phyloP scores from a whole-genome alignment of 2,329 filamentous ascomycete species.

The Emmonsiellopsis sp. region DNA sequence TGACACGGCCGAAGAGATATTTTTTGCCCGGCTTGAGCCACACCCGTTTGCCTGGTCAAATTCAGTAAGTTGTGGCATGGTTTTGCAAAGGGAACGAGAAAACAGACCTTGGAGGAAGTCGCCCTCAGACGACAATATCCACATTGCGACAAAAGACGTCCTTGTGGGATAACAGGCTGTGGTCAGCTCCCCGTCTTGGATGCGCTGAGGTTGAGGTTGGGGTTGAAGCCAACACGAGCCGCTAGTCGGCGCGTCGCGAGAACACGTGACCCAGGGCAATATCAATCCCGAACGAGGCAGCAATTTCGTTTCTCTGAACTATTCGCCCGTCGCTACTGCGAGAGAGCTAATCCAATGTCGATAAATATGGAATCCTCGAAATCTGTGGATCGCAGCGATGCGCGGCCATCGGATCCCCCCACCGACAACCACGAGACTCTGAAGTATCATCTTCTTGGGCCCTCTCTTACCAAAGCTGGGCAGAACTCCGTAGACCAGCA shows the following conservation, averaged over 20 bases:
- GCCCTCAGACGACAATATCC: constrained; percentile 50
- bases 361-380: constrained; percentile 5
- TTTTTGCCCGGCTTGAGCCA: constrained; percentile 81
- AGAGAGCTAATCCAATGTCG: background rate
- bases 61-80: constrained; percentile 7
- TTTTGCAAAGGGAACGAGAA: constrained; percentile 39
- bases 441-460: constrained; percentile 83
- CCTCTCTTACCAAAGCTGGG: constrained; percentile 86
- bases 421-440: constrained; percentile 50
- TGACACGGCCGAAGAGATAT: constrained; percentile 77
- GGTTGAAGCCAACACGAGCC: background rate
- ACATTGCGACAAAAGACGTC: constrained; percentile 41
- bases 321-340: background rate
- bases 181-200: background rate
- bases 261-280: constrained; percentile 25
- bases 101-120: constrained; percentile 36
- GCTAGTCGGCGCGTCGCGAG: constrained; percentile 22
- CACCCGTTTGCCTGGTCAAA: constrained; percentile 53
- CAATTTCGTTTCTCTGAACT: background rate
- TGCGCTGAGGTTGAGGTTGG: background rate
- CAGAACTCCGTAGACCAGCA: constrained; percentile 89
- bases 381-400: background rate
- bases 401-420: background rate
- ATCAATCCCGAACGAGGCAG: constrained; percentile 6
- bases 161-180: background rate